A percentile compares a stretch with the other conserved stretches of the same genome.
Conservation (phyloP, 139 green algal species). For the Chlorella sorokiniana region DNA sequence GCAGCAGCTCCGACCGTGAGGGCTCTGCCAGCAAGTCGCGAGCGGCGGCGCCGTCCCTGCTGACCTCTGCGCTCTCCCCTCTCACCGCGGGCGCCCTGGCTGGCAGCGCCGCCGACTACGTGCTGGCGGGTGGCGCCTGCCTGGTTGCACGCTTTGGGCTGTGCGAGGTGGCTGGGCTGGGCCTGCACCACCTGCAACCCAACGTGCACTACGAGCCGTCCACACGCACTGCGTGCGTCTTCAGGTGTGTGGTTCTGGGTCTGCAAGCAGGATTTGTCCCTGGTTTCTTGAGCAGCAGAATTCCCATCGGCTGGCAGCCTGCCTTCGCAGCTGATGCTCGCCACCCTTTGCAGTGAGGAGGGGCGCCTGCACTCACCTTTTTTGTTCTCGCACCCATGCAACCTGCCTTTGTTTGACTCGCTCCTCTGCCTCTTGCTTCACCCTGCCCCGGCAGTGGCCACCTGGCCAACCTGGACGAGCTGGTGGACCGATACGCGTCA, state of each 20-base stretch:
- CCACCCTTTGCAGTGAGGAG: no score
- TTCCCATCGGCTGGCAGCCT: background rate
- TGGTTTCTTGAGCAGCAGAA: background rate
- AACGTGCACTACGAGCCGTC: conserved; percentile 48
- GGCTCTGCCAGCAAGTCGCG: background rate
- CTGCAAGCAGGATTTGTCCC: background rate
- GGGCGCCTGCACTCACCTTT: no score
- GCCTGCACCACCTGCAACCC: conserved; percentile 45
- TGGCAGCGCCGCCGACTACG: background rate
- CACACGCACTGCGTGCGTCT: conserved; percentile 38
- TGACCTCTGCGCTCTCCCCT: background rate
- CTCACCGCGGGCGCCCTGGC: background rate
- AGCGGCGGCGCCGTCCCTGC: background rate
- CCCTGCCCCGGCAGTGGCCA: conserved; percentile 40
- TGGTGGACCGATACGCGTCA: conserved; percentile 40
- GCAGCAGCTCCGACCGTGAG: background rate
- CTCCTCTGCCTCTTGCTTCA: conserved; percentile 12
- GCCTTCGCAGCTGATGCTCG: no score
- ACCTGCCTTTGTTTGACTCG: background rate
- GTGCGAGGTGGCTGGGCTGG: conserved; percentile 37
- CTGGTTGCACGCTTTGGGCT: conserved; percentile 38
- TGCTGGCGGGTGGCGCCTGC: conserved; percentile 15
- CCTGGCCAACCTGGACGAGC: conserved; percentile 64
- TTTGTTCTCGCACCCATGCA: background rate
- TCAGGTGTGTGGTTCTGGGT: background rate